Evolutionary conservation across 106 monocot genomes (phyloP).

Genomic region (Dendrobium nobile): DNA sequence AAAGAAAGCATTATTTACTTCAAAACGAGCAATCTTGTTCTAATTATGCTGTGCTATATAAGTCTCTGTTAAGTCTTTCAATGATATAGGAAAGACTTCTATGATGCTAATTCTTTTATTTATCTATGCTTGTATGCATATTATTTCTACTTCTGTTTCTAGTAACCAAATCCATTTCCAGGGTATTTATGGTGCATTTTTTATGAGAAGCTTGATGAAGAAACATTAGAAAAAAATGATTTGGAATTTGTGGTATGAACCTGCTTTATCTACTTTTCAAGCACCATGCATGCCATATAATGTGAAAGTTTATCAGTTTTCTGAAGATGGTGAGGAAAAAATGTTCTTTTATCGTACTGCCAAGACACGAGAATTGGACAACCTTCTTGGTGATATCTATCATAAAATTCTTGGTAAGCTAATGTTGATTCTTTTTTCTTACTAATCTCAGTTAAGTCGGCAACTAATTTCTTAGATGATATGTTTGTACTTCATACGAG

Average conservation of each 20-base stretch:
- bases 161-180: constrained; percentile 11
- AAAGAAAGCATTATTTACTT: not conserved
- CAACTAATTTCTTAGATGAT: not conserved
- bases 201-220: constrained; percentile 61
- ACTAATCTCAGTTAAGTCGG: not conserved
- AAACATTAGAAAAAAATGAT: constrained; percentile 36
- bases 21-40: not conserved
- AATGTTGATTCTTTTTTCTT: not conserved
- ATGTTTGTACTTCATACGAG: not conserved
- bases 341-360: constrained; percentile 86
- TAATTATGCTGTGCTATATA: not conserved
- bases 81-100: not conserved
- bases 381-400: constrained; percentile 92
- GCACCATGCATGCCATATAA: not conserved
- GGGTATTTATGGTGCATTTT: constrained; percentile 91
- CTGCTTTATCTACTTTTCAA: constrained; percentile 4
- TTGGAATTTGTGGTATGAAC: constrained; percentile 84
- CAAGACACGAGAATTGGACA: constrained; percentile 89
- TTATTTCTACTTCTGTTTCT: not conserved
- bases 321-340: constrained; percentile 76
- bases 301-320: constrained; percentile 57
- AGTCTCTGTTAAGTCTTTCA: not conserved
- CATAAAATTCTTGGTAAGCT: constrained; percentile 97
- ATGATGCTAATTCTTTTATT: not conserved
- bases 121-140: constrained; percentile 4